Evolutionary conservation across 371 early-diverging fungal species (phyloP), one percentile per base, ranked within the genome.

Genomic region (Parasitella parasitica): DNA sequence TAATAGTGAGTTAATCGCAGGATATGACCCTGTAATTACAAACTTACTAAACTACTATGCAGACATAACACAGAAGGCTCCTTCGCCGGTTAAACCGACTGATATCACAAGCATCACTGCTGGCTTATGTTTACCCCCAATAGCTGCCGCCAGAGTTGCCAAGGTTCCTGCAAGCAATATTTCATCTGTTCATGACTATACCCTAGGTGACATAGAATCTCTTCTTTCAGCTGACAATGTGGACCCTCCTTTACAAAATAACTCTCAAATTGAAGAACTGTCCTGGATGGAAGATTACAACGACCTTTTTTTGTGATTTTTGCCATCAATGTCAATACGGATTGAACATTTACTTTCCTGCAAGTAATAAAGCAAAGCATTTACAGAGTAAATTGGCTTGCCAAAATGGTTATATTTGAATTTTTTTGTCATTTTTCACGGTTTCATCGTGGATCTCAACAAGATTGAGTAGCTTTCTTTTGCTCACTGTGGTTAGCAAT

Each of bases 191-290:
- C 7, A 26, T 8, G 39, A 39, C 28, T 39, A 27, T 26, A 39
- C 55, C 26, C 55, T 55, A 27, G n/a, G 16, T 13, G 55, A 36
- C 18, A 55, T 55, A n/a, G 55, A 55, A 39, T 55, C 55, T 6
- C 39, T 55, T 13, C 36, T 55, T 24, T 24, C 46, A 46, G 13
- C 13, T 24, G 46, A 46, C 11, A 46, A 46, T 46, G 46, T 46
- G 24, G 24, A 46, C 13, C 46, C 46, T 2, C 12, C 46, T 22
- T 9, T 24, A 46, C 11, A 8, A 32, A 6, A 32, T 8, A 32
- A 32, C 32, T n/a, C n/a, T n/a, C 46, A 46, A 24, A 12, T 24
- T 13, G 46, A 46, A 46, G 46, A 46, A 24, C 46, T 46, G 4
- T 46, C 46, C 11, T 46, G 46, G 46, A 46, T 46, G 46, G 46